Evolutionary conservation across 768 basidiomycete species (phyloP).

Genomic region (Vararia minispora): DNA sequence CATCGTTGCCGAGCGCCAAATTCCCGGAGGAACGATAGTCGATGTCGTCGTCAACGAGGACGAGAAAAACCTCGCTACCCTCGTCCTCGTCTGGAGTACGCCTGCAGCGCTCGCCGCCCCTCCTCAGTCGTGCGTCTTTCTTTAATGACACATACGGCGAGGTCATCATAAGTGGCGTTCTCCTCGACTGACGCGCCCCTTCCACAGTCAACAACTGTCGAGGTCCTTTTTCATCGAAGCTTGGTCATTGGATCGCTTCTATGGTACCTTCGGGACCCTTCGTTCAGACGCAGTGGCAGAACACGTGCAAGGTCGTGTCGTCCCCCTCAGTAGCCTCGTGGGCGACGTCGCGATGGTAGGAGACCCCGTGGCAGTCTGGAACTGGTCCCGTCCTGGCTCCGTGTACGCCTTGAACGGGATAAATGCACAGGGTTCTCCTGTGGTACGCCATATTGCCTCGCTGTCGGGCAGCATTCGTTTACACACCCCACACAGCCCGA

Average conservation of each 20-base stretch:
- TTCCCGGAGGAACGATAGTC: slow-evolving; percentile 9
- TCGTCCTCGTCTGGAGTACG: slow-evolving; percentile 15
- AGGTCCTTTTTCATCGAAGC: too few relatives aligned
- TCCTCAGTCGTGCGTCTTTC: too few relatives aligned
- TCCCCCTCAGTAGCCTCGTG: slow-evolving; percentile 7
- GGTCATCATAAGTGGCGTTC: not conserved
- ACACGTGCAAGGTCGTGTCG: slow-evolving; percentile 3
- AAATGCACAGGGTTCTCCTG: slow-evolving; percentile 10
- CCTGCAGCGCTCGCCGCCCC: too few relatives aligned
- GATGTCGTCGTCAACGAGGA: slow-evolving; percentile 22
- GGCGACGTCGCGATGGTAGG: slow-evolving; percentile 12
- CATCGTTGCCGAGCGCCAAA: slow-evolving; percentile 20
- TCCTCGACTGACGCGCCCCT: not conserved
- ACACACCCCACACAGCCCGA: slow-evolving; percentile 8
- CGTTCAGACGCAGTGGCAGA: slow-evolving; percentile 2
- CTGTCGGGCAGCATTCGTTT: not conserved
- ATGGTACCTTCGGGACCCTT: slow-evolving; percentile 16
- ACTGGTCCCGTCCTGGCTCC: slow-evolving; percentile 9
- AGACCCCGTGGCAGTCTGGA: slow-evolving; percentile 13
- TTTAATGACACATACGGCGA: too few relatives aligned
- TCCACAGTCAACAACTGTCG: slow-evolving; percentile 6
- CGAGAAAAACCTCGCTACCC: slow-evolving; percentile 14
- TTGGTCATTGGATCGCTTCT: slow-evolving; percentile 22
- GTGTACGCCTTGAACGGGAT: slow-evolving; percentile 10
- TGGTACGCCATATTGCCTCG: too few relatives aligned